Evolutionary conservation across 169 alveolate species (phyloP), one percentile per base, ranked within the genome.

Genomic region (Cryptosporidium ryanae): DNA sequence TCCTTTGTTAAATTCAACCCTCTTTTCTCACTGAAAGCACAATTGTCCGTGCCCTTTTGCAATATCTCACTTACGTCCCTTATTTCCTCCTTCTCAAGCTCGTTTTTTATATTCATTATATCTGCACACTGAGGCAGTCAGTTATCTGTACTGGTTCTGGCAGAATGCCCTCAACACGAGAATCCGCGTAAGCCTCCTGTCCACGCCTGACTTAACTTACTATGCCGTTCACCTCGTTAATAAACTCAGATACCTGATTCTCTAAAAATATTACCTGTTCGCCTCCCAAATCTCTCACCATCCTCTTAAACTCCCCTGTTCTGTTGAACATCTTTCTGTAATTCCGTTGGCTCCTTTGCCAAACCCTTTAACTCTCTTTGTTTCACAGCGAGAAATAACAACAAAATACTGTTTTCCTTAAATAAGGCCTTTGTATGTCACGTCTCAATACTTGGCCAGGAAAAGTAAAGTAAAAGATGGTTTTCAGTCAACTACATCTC

Each of bases 31-130:
- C 25, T 50, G 8, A 38, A 38, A 17, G 17, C 10, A 21, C 15
- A 8, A 1, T 31, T 50, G 43, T 23, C 25, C 4, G n/a, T 55
- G 18, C 34, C 63, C 0, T 38, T 38, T 7, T 25, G 25, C 34
- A 55, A 38, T 34, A 61, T 68, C 18, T 64, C 50, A 55, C 52
- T 49, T 34, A 76, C n/a, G 7, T 76, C 64, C 34, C 44, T 57
- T 38, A 76, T 76, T 55, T 34, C 29, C 12, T 21, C 64, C 27
- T 76, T 61, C 18, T 76, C 87, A 18, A 76, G 48, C 23, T 76
- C 76, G 15, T n/a, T 61, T 17, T 59, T 76, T 29, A 76, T 44
- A 3, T 29, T 6, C 64, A 59, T 18, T 38, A 76, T 76, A 8
- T 76, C 71, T 8, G 32, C 25, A 15, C 87, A 76, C 87, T 76